Evolutionary conservation across 116 monocot genomes (phyloP), one percentile per base, ranked within the genome.

Genomic region (Dioscorea cayenensis): DNA sequence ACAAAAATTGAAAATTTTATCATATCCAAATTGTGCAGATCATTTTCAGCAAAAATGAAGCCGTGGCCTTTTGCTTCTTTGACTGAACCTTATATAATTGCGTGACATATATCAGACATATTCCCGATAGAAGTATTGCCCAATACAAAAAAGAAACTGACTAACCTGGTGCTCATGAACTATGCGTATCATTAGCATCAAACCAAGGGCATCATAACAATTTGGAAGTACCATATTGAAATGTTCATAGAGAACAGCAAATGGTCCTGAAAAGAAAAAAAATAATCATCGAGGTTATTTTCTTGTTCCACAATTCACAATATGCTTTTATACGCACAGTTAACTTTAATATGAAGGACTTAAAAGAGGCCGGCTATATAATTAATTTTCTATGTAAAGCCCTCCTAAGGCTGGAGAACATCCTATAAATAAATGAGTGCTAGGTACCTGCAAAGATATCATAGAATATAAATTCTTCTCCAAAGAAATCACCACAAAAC

Each of bases 401-500:
- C 9, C 16, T 12, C 5, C 5, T 12, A 51, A 51, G 51, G 9
- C 1, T 5, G 18, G 14, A 55, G 16, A 14, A 55, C 19, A 55
- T 55, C n/a, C n/a, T n/a, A n/a, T n/a, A n/a, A n/a, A n/a, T n/a
- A 55, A 17, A 55, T 50, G 27, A 51, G 25, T 55, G 65, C 17
- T 22, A 77, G 35, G 22, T 85, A 99, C 99, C 99, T 89, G 94
- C 72, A 94, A 99, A 99, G 36, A 99, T 94, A 71, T 99, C 99
- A 84, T 85, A 78, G 66, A 99, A 99, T 49, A 87, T 77, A 49
- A 89, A 99, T 66, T 91, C 89, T 77, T 94, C 99, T 60, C 84
- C 99, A 77, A 99, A 99, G 74, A 99, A 99, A 74, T 91, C 86
- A 91, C n/a, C n/a, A n/a, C n/a, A n/a, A n/a, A n/a, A n/a, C n/a